Percentiles rank a stretch among this genome's conserved stretches.
Evolutionary conservation across 257 asterid species (phyloP).

Genomic region (Leptodermis oblonga): DNA sequence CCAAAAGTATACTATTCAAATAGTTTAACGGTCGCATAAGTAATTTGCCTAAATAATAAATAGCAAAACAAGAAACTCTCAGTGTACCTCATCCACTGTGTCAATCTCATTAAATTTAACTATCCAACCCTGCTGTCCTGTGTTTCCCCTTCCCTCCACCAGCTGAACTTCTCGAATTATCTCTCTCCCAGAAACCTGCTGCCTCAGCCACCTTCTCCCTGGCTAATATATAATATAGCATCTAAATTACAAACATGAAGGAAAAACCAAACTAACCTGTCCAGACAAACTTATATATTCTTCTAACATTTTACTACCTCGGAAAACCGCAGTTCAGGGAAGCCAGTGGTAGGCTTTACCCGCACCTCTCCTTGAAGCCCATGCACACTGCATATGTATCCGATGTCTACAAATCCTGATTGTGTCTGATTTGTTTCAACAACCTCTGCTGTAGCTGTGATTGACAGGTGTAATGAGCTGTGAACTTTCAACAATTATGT

Average conservation of each 20-base stretch:
- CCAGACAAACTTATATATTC: not conserved
- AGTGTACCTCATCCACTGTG: conserved; percentile 68
- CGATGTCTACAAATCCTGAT: conserved; percentile 61
- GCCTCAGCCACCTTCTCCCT: conserved; percentile 93
- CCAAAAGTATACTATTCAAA: too few relatives aligned
- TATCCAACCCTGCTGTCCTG: conserved; percentile 79
- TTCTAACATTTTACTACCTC: conserved; percentile 41
- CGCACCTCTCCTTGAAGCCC: conserved; percentile 92
- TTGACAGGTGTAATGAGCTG: conserved; percentile 13
- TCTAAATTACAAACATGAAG: conserved; percentile 21
- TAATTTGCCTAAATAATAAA: conserved; percentile 37
- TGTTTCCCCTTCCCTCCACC: conserved; percentile 82
- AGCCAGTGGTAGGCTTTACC: conserved; percentile 71
- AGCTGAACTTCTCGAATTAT: conserved; percentile 70
- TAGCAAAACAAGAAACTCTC: not conserved
- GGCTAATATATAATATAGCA: conserved; percentile 45
- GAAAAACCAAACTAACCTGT: conserved; percentile 6
- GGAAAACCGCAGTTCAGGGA: conserved; percentile 89
- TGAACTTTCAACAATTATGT: not conserved
- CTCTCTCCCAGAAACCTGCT: conserved; percentile 64
- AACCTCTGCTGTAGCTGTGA: conserved; percentile 51
- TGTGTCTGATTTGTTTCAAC: conserved; percentile 44
- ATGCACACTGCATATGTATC: conserved; percentile 76
- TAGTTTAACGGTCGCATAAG: too few relatives aligned
- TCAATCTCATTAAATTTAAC: conserved; percentile 55